phyloP scores from a whole-genome alignment of 2,329 filamentous ascomycete species.

The Fusarium heterosporum region DNA sequence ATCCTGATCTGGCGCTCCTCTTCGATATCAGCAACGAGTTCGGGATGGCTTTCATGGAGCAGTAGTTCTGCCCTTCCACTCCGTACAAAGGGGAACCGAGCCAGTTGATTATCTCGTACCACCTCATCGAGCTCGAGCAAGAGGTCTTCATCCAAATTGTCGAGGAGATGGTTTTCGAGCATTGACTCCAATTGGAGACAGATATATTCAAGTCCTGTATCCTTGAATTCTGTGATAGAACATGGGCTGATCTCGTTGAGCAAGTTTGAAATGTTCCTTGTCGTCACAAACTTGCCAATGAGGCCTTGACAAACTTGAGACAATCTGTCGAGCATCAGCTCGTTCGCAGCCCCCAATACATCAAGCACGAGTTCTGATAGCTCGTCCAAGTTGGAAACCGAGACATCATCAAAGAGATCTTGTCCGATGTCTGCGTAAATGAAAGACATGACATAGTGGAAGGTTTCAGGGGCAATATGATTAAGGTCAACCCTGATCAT shows the following conservation, averaged over 20 bases:
- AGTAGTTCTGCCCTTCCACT: slow-evolving; percentile 77
- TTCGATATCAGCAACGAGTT: slow-evolving; percentile 72
- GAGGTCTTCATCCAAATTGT: slow-evolving; percentile 87
- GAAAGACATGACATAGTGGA: slow-evolving; percentile 81
- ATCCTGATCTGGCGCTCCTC: slow-evolving; percentile 77
- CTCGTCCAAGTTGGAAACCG: slow-evolving; percentile 78
- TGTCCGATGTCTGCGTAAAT: slow-evolving; percentile 86
- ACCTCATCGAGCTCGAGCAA: slow-evolving; percentile 82
- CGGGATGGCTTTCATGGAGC: slow-evolving; percentile 73
- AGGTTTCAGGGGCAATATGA: slow-evolving; percentile 79
- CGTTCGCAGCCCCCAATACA: slow-evolving; percentile 89
- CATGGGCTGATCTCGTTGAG: slow-evolving; percentile 89
- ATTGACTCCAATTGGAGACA: slow-evolving; percentile 92
- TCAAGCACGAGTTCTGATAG: slow-evolving; percentile 92
- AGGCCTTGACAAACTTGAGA: slow-evolving; percentile 89
- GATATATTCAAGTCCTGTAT: slow-evolving; percentile 88
- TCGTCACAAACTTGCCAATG: slow-evolving; percentile 85
- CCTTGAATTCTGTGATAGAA: slow-evolving; percentile 85
- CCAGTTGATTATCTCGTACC: slow-evolving; percentile 84
- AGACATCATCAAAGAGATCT: slow-evolving; percentile 83
- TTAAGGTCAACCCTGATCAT: slow-evolving; percentile 81
- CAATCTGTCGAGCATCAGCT: slow-evolving; percentile 92
- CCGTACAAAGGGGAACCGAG: slow-evolving; percentile 79
- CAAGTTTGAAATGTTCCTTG: slow-evolving; percentile 85
- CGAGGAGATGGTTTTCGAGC: slow-evolving; percentile 88